Evolutionary conservation across 208 protist genomes (phyloP).

Genomic region (Leishmania braziliensis): DNA sequence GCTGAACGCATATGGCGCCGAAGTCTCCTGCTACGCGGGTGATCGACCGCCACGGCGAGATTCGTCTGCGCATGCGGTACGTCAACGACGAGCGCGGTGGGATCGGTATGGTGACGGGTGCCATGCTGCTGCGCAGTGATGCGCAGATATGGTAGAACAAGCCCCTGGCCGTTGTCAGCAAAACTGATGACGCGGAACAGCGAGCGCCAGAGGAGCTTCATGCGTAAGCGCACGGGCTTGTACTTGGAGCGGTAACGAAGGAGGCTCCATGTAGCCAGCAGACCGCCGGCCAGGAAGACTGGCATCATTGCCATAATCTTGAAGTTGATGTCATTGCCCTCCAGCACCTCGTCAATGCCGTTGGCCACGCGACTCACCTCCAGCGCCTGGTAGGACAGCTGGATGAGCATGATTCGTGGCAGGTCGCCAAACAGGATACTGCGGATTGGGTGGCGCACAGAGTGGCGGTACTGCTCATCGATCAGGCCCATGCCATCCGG

Average conservation of each 20-base stretch:
- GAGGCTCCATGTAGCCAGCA: constrained; percentile 32
- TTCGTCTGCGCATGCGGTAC: background rate
- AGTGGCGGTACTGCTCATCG: constrained; percentile 62
- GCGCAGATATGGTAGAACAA: constrained; percentile 14
- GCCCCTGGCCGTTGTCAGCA: constrained; percentile 23
- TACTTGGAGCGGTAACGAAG: constrained; percentile 37
- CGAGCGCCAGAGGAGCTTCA: constrained; percentile 69
- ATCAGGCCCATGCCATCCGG: constrained; percentile 64
- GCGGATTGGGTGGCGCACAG: constrained; percentile 67
- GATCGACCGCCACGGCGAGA: background rate
- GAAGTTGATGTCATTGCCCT: constrained; percentile 83
- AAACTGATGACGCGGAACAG: constrained; percentile 66
- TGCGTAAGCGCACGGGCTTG: constrained; percentile 47
- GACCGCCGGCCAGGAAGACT: constrained; percentile 34
- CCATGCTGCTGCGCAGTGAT: background rate
- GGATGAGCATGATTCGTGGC: constrained; percentile 71
- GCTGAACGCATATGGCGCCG: background rate
- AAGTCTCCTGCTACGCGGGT: background rate
- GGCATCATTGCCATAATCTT: constrained; percentile 80
- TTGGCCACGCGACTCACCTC: constrained; percentile 79
- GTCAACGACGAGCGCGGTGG: background rate
- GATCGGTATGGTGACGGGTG: background rate
- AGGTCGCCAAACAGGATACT: constrained; percentile 72
- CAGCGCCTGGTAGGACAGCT: constrained; percentile 67
- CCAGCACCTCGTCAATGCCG: constrained; percentile 79